A percentile compares a stretch with the other conserved stretches of the same genome.
Evolutionary conservation across 805 yeast genomes (phyloP).

Genomic region (Saccharomyces paradoxus): DNA sequence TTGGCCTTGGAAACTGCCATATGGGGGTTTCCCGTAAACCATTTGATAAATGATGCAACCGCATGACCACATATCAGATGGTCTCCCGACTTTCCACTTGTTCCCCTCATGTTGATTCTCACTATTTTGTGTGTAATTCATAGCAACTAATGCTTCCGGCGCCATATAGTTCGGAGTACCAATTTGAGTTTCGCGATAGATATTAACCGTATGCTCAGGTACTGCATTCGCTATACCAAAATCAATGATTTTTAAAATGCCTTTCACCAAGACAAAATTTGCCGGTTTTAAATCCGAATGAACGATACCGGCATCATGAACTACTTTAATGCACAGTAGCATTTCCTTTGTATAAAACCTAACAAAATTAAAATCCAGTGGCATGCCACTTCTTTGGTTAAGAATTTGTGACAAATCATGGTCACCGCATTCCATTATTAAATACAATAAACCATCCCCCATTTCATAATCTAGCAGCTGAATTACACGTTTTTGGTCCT

Average conservation of each 20-base stretch:
- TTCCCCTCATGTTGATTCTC: conserved; percentile 17
- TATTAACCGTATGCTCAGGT: conserved; percentile 83
- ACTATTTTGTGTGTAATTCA: conserved; percentile 30
- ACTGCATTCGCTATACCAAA: conserved; percentile 95
- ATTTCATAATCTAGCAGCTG: conserved; percentile 67
- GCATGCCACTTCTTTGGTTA: conserved; percentile 41
- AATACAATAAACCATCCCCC: conserved; percentile 49
- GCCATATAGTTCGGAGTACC: conserved; percentile 99
- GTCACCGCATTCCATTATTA: conserved; percentile 95
- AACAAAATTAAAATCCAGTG: conserved; percentile 67
- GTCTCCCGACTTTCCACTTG: conserved; percentile 76
- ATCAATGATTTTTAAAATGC: conserved; percentile 80
- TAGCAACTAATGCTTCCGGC: conserved; percentile 80
- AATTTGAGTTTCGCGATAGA: conserved; percentile 81
- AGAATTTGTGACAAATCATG: conserved; percentile 80
- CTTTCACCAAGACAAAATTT: conserved; percentile 72
- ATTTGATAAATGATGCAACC: conserved; percentile 94
- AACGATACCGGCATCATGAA: conserved; percentile 80
- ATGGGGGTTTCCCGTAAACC: conserved; percentile 91
- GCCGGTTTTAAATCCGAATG: conserved; percentile 73
- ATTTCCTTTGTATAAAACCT: conserved; percentile 72
- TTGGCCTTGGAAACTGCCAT: conserved; percentile 67
- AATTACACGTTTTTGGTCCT: conserved; percentile 64
- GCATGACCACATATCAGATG: conserved; percentile 96
- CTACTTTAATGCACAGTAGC: conserved; percentile 74